Evolutionary conservation across 2,329 filamentous ascomycete species (phyloP), one percentile per base, ranked within the genome.

Genomic region (Trichoderma atrobrunneum): DNA sequence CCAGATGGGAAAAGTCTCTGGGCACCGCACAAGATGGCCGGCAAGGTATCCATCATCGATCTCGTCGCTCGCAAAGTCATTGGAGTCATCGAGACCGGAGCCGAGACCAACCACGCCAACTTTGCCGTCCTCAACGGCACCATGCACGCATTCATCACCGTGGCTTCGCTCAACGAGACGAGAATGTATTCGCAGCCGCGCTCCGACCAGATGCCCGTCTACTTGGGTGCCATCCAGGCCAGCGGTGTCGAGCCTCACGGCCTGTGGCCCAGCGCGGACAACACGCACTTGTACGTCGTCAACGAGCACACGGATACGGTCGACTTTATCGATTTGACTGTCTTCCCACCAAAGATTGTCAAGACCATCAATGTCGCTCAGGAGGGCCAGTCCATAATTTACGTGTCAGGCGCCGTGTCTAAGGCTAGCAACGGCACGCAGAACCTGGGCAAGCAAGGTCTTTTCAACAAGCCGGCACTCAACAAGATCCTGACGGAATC

Each of bases 261-360:
- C 0, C 64, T 72, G n/a, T 74, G 72, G 73, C 73, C 69, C 36
- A 74, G 73, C 43, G 56, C 69, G 32, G 72, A 74, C 56, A 73
- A 73, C 64, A 57, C 73, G 7, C 64, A 43, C 62, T 16, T 74
- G 51, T 74, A 71, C 14, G 62, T 74, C 14, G 62, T 73, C 73
- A 73, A 73, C 43, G 73, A 74, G 60, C 72, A 73, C 64, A 51
- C 68, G 24, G 73, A 74, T 36, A 72, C 72, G 18, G 72, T 74
- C 3, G 73, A 74, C 54, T 61, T 73, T 24, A 60, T 74, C 24
- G 63, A 72, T 34, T 28, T 74, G 54, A 73, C 72, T 28, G 34
- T 66, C 7, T 56, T 30, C 5, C 71, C 73, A 1, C 71, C 66
- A 1, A 34, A 36, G 7, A 26, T 74, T 1, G 59, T 43, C 11